Conservation (phyloP, 176 grass and related monocot genomes). For the Avena sativa region DNA sequence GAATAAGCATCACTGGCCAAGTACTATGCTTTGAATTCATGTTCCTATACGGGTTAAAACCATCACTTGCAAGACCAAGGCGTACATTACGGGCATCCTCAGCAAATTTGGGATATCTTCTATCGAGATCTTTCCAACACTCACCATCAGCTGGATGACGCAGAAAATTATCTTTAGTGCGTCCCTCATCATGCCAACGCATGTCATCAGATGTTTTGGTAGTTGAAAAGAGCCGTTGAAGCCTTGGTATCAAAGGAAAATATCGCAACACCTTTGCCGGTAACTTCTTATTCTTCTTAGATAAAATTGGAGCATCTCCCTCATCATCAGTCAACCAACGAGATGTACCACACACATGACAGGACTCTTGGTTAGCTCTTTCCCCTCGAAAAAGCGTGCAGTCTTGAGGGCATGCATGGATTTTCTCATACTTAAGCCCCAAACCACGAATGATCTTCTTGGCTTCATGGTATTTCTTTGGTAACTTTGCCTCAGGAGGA, state of each 20-base stretch:
- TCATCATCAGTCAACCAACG: neutral
- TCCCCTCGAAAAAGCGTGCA: no score
- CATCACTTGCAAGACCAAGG: constrained; percentile 9
- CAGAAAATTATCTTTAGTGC: constrained; percentile 7
- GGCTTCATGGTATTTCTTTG: constrained; percentile 23
- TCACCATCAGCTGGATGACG: neutral
- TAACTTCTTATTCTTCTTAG: constrained; percentile 5
- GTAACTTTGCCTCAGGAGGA: constrained; percentile 18
- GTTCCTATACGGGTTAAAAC: constrained; percentile 8
- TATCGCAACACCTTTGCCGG: constrained; percentile 43
- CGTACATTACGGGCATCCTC: neutral
- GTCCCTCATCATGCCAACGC: constrained; percentile 29
- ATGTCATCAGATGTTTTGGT: constrained; percentile 4
- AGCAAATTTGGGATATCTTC: neutral
- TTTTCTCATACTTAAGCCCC: constrained; percentile 24
- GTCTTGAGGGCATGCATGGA: constrained; percentile 44
- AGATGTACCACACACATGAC: constrained; percentile 6
- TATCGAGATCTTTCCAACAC: neutral
- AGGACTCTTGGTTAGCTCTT: neutral
- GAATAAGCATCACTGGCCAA: no score
- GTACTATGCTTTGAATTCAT: neutral
- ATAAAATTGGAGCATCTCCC: neutral
- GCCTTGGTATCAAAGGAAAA: constrained; percentile 40
- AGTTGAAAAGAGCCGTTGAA: constrained; percentile 40
- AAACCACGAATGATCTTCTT: constrained; percentile 36